Evolutionary conservation across 345 rosid species (phyloP).

Genomic region (Ceriops decandra): DNA sequence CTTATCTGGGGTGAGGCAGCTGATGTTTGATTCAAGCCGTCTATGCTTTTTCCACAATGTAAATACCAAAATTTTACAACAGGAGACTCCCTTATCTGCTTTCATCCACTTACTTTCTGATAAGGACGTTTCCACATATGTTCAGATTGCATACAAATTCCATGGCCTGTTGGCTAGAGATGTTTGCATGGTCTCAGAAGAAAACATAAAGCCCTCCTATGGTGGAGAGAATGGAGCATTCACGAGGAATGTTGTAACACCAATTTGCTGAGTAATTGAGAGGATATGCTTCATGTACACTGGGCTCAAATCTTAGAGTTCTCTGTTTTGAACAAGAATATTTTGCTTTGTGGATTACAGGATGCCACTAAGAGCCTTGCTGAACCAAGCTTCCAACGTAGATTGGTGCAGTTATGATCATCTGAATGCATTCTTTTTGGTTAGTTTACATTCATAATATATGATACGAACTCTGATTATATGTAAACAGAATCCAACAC

Average conservation of each 20-base stretch:
- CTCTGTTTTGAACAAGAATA: conserved; percentile 22
- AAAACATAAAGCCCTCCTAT: conserved; percentile 90
- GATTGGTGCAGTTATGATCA: conserved; percentile 96
- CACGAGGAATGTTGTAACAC: conserved; percentile 85
- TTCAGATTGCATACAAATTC: conserved; percentile 96
- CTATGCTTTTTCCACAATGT: conserved; percentile 94
- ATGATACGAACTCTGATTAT: too few relatives aligned
- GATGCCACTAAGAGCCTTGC: conserved; percentile 71
- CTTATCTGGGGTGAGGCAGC: conserved; percentile 99
- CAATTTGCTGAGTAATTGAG: conserved; percentile 65
- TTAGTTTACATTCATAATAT: conserved; percentile 31
- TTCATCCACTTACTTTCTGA: background rate
- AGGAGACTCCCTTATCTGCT: background rate
- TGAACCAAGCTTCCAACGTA: conserved; percentile 70
- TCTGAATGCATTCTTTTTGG: conserved; percentile 95
- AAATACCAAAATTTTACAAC: conserved; percentile 26
- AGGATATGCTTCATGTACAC: conserved; percentile 44
- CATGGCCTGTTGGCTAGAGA: conserved; percentile 95
- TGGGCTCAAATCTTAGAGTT: conserved; percentile 8
- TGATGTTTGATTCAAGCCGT: conserved; percentile 92
- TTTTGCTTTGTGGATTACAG: conserved; percentile 35
- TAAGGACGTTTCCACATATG: conserved; percentile 9
- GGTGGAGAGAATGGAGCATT: conserved; percentile 96
- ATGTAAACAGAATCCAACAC: too few relatives aligned
- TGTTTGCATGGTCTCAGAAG: conserved; percentile 97